These are phyloP conservation scores for Botrytis fabae DNA, from an alignment of 2,329 filamentous ascomycete species.

Conservation along the genomic window DNA sequence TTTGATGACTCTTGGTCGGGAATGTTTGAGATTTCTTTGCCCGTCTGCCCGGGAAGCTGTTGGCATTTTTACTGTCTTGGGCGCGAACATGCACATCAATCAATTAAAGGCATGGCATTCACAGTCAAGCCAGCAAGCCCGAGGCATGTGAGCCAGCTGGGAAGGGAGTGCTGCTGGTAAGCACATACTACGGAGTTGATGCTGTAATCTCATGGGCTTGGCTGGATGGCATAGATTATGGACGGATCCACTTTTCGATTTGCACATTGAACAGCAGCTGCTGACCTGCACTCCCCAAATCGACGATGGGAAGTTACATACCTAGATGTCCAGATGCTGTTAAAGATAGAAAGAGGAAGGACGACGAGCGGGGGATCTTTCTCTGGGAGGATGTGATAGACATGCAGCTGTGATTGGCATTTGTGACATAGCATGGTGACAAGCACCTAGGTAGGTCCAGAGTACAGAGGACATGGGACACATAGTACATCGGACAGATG, in stretches of 20 bases:
- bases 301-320: neutral
- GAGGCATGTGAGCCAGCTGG: neutral
- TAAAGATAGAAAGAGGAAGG: neutral
- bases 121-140: neutral
- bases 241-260: neutral
- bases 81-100: neutral
- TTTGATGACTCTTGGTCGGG: neutral
- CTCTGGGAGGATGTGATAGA: neutral
- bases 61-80: neutral
- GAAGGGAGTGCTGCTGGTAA: neutral
- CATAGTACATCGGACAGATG: neutral
- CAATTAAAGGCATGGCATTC: neutral
- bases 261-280: neutral
- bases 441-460: neutral
- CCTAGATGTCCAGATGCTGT: neutral
- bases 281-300: neutral
- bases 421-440: neutral
- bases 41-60: neutral
- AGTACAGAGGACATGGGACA: neutral
- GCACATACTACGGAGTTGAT: neutral
- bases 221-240: neutral
- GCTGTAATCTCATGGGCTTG: neutral
- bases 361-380: neutral
- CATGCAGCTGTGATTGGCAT: neutral
- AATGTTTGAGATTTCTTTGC: neutral